Percentiles rank a stretch among this genome's conserved stretches.
Conservation (phyloP, 2,329 filamentous ascomycete genomes). For the Drechslerella dactyloides region DNA sequence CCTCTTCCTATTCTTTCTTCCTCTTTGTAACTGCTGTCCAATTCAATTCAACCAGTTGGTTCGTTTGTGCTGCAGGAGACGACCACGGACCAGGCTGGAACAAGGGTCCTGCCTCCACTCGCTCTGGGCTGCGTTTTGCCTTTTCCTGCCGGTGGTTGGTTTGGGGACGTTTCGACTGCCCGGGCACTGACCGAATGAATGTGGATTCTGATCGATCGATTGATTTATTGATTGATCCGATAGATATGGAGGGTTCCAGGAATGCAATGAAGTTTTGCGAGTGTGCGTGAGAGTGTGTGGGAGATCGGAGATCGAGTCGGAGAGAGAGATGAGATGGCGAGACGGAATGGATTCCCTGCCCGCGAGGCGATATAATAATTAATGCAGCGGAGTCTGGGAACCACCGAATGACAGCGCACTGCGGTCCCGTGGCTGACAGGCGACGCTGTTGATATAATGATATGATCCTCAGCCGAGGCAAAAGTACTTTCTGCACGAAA, state of each 20-base stretch:
- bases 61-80: conserved; percentile 13
- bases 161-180: not conserved
- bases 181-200: not conserved
- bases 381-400: not conserved
- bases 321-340: too few species aligned
- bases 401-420: not conserved
- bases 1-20: too few species aligned
- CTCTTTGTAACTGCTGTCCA: too few species aligned
- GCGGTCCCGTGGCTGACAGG: not conserved
- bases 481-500: too few species aligned
- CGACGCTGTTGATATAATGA: not conserved
- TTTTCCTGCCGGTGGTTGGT: not conserved
- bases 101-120: conserved; percentile 7
- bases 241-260: too few species aligned
- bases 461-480: too few species aligned
- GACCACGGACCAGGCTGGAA: conserved; percentile 14
- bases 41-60: not conserved
- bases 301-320: too few species aligned
- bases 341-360: too few species aligned
- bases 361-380: too few species aligned
- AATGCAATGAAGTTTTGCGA: too few species aligned
- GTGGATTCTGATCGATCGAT: not conserved
- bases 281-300: too few species aligned
- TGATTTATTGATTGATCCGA: too few species aligned
- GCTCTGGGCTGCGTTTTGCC: not conserved